Conservation (phyloP, 2,329 filamentous ascomycete species). For the Diaporthe citriasiana region DNA sequence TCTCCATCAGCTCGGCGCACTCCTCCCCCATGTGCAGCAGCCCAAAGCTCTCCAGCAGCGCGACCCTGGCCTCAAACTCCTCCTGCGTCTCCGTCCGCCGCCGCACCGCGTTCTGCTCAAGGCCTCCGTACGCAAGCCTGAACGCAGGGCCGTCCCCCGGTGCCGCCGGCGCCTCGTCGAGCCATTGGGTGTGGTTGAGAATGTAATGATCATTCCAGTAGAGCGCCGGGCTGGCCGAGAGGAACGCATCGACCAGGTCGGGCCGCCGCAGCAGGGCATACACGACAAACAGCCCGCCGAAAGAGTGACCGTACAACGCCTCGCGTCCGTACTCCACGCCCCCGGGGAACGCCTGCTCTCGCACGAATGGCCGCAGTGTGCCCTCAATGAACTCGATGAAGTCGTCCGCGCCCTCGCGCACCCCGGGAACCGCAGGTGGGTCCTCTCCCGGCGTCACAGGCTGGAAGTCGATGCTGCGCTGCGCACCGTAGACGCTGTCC, state of each 20-base stretch:
- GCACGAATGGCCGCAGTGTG: constrained; percentile 46
- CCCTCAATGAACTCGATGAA: constrained; percentile 47
- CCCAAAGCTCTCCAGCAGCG: constrained; percentile 35
- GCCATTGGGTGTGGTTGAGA: constrained; percentile 39
- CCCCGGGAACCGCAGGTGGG: constrained; percentile 36
- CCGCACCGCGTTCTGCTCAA: constrained; percentile 44
- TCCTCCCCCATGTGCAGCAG: constrained; percentile 43
- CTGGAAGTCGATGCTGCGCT: constrained; percentile 47
- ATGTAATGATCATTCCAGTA: constrained; percentile 45
- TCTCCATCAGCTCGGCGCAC: constrained; percentile 44
- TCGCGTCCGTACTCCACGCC: constrained; percentile 44
- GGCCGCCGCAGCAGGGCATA: constrained; percentile 45
- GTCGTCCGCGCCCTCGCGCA: constrained; percentile 42
- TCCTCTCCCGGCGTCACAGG: constrained; percentile 43
- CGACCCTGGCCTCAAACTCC: constrained; percentile 42
- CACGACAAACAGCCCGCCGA: constrained; percentile 46
- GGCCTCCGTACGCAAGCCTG: constrained; percentile 44
- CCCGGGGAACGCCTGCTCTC: constrained; percentile 42
- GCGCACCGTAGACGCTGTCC: constrained; percentile 45
- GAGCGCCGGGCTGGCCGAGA: constrained; percentile 46
- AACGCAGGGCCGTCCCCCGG: constrained; percentile 43
- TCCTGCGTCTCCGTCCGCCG: constrained; percentile 46
- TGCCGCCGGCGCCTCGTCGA: constrained; percentile 39
- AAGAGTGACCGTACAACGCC: constrained; percentile 48
- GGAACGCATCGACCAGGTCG: constrained; percentile 47